Evolutionary conservation across 805 yeast species (phyloP).

Genomic region (Kodamaea leandrae): DNA sequence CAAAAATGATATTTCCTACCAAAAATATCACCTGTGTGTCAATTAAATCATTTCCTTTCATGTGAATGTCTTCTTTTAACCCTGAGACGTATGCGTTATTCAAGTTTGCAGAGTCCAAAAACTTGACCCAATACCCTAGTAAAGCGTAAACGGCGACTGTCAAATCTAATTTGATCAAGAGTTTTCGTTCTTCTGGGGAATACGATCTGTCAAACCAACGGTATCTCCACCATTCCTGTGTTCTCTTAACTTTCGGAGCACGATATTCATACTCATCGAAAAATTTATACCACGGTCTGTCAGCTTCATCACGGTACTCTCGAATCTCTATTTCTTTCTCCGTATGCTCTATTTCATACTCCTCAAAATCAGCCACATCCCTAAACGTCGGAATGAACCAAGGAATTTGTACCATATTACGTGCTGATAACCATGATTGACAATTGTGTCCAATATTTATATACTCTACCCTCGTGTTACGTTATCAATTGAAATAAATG

Average conservation of each 20-base stretch:
- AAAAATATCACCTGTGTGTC: constrained; percentile 21
- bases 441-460: too few species aligned
- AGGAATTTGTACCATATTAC: constrained; percentile 3
- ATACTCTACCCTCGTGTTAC: too few species aligned
- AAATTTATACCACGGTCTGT: constrained; percentile 48
- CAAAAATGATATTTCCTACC: constrained; percentile 22
- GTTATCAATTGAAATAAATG: too few species aligned
- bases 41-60: constrained; percentile 24
- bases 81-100: constrained; percentile 25
- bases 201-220: constrained; percentile 19
- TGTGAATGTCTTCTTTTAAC: constrained; percentile 16
- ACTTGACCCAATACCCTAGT: constrained; percentile 25
- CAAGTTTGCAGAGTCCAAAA: constrained; percentile 22
- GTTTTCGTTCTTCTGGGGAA: constrained; percentile 19
- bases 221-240: constrained; percentile 12
- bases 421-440: too few species aligned
- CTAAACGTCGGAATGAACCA: constrained; percentile 7
- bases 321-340: constrained; percentile 9
- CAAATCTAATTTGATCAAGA: constrained; percentile 24
- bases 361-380: neutral
- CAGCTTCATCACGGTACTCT: constrained; percentile 52
- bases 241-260: constrained; percentile 4
- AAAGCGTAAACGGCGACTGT: constrained; percentile 23
- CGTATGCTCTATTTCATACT: neutral
- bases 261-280: constrained; percentile 38